Base-by-base conservation (phyloP, 768 basidiomycete species). In the Tulasnella sp. region DNA sequence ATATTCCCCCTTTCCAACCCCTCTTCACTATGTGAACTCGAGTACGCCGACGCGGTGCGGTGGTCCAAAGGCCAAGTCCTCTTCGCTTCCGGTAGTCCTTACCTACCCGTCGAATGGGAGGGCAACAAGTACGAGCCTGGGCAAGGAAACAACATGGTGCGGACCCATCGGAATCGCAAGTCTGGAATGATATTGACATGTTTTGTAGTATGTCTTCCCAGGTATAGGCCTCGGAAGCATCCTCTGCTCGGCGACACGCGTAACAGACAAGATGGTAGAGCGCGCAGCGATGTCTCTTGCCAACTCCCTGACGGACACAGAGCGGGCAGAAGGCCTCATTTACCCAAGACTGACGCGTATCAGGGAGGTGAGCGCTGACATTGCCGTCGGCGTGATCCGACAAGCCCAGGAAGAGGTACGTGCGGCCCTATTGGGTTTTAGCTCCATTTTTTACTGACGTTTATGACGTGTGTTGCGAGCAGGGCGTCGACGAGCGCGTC, bases 71-170 rank as follows among this genome's bases (percentile, higher is more conserved):
- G 65, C 31, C 70, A 72, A 1, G 61, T 73, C 3, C 77, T 94
- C 56, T 96, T 91, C 66, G 92, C 93, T 0, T 83, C 81, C 39
- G 92, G 91, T 3, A 87, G 85, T 31, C 92, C 91, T 2, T 96
- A 92, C 77, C 76, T 78, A 12, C 73, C 76, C 41, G 74, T 81
- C 61, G 64, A 69, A 54, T 83, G 73, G 69, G 68, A 74, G 36
- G 81, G 80, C 27, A 72, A 71, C 49, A 74, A 62, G 31, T 71
- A 83, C 62, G 82, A 83, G 62, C 82, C 92, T 1, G 87, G 88
- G 23, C 93, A 96, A 70, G 90, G 91, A 23, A 96, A 94, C 68
- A 97, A 93, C 69, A 91, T 92, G 86, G 86, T 85, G 67, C 83
- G 85, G 65, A 83, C 83, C 74, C n/a, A n/a, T n/a, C n/a, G n/a